Evolutionary conservation across 1,284 basidiomycete species (phyloP), one percentile per base, ranked within the genome.

Genomic region (Cerioporus squamosus): DNA sequence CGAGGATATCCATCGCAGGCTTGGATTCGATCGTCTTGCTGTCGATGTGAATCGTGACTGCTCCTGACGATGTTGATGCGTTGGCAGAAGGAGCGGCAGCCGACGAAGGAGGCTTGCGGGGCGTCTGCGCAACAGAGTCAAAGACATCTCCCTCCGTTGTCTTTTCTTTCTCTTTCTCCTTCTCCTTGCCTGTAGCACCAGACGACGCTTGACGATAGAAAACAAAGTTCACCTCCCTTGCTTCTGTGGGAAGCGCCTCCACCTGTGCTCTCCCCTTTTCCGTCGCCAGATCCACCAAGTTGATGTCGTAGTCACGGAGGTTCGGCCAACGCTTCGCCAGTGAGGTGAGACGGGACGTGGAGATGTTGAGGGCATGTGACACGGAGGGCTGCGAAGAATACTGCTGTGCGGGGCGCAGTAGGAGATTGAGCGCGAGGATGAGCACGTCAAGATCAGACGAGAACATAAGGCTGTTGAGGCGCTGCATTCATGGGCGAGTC

Each of bases 351-450:
- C 87, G 87, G 52, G 88, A 79, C 23, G 91, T 86, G 45, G 88
- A 91, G 48, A 93, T 90, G 72, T 82, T 90, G 44, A 92, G 80
- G 0, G 90, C 87, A 67, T 90, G 86, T 22, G 88, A 86, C 44
- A 93, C 87, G 17, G 89, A 83, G 12, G 90, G 88, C 68, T 93
- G 91, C 2, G 88, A 85, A 15, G 93, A 94, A 73, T 97, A 98
- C 72, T 98, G 95, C 71, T 98, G 96, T 6, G 95, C 90, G 1
- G 96, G 95, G 24, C 97, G 90, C 33, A 98, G 84, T 43, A 98
- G 81, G 23, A 98, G 83, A 63, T 94, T 91, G 49, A 99, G 80
- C 20, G 94, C 84, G 23, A 92, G 80, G 56, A 95, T 86, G 47
- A 98, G 82, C 39, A 99, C 83, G 67, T 97, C 94, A 54, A 97